Evolutionary conservation across 768 basidiomycete species (phyloP).

Genomic region (Grammothele lineata): DNA sequence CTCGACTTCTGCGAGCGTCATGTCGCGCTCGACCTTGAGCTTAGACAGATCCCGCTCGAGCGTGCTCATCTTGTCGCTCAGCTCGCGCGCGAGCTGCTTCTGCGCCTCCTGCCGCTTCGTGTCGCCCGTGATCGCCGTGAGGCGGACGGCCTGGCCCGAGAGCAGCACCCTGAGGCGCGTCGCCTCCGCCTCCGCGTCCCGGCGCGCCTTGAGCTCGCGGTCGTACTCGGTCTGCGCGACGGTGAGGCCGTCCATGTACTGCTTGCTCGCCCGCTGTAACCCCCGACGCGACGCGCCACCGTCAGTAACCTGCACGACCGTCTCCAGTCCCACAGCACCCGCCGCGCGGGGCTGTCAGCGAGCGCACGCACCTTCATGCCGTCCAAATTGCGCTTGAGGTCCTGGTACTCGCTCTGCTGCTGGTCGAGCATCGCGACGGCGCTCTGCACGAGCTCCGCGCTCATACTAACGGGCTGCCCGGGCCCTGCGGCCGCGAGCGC

Average conservation of each 20-base stretch:
- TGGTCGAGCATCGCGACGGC: slow-evolving; percentile 65
- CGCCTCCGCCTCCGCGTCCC: slow-evolving; percentile 92
- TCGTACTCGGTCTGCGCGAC: slow-evolving; percentile 96
- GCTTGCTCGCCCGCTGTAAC: slow-evolving; percentile 84
- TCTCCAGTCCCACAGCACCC: neutral
- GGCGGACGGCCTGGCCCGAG: slow-evolving; percentile 82
- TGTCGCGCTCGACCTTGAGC: slow-evolving; percentile 84
- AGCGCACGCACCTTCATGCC: slow-evolving; percentile 72
- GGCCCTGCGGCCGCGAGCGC: slow-evolving; percentile 55
- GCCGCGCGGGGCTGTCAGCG: neutral
- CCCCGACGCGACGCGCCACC: neutral
- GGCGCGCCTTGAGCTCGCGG: slow-evolving; percentile 78
- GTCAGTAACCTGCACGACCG: too few species aligned
- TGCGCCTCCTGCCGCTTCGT: slow-evolving; percentile 70
- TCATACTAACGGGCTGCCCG: slow-evolving; percentile 63
- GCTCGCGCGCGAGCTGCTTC: slow-evolving; percentile 73
- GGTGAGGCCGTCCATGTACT: slow-evolving; percentile 87
- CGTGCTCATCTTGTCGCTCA: slow-evolving; percentile 67
- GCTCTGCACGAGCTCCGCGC: slow-evolving; percentile 67
- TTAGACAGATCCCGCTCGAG: slow-evolving; percentile 86
- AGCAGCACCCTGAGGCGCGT: slow-evolving; percentile 78
- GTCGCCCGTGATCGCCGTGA: slow-evolving; percentile 84
- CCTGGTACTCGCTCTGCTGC: slow-evolving; percentile 52
- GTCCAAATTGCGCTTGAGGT: slow-evolving; percentile 75
- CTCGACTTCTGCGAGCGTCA: slow-evolving; percentile 90